phyloP scores from a whole-genome alignment of 2,329 filamentous ascomycete genomes.

The Ceratocystis destructans region DNA sequence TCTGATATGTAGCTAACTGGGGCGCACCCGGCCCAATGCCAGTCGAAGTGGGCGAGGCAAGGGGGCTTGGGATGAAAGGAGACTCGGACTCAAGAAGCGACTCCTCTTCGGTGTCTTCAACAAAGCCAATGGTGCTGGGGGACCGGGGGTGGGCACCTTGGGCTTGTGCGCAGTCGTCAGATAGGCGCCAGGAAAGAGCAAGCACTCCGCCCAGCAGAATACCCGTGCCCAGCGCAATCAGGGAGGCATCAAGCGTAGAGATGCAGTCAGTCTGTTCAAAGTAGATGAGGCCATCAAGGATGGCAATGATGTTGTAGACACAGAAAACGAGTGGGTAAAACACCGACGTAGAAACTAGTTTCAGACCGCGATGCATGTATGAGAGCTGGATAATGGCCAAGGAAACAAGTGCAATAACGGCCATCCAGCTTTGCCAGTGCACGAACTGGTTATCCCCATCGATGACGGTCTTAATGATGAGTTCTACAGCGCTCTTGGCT shows the following conservation, averaged over 20 bases:
- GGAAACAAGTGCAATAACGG: constrained; percentile 65
- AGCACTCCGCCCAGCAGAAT: constrained; percentile 80
- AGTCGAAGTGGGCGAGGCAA: constrained; percentile 27
- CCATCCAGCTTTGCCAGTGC: constrained; percentile 87
- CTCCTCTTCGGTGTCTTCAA: constrained; percentile 50
- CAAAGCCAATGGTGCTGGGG: constrained; percentile 67
- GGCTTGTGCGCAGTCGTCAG: constrained; percentile 42
- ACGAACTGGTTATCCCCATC: constrained; percentile 88
- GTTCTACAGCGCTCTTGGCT: constrained; percentile 90
- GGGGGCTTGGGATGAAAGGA: constrained; percentile 23
- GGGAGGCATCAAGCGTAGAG: constrained; percentile 56
- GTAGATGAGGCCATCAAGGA: constrained; percentile 92
- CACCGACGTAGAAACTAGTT: constrained; percentile 87
- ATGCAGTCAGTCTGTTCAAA: constrained; percentile 80
- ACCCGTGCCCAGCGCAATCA: constrained; percentile 75
- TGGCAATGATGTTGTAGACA: constrained; percentile 97
- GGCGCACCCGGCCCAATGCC: constrained; percentile 24
- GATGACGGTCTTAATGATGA: constrained; percentile 72
- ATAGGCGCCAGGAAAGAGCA: constrained; percentile 84
- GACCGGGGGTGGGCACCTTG: constrained; percentile 38
- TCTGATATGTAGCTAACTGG: constrained; percentile 18
- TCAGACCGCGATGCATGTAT: constrained; percentile 85
- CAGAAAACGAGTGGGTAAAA: constrained; percentile 96
- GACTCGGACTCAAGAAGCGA: constrained; percentile 27
- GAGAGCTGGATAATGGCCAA: constrained; percentile 85